These are phyloP conservation scores for Stellera chamaejasme DNA, from an alignment of 345 rosid species.

Conservation along the genomic window DNA sequence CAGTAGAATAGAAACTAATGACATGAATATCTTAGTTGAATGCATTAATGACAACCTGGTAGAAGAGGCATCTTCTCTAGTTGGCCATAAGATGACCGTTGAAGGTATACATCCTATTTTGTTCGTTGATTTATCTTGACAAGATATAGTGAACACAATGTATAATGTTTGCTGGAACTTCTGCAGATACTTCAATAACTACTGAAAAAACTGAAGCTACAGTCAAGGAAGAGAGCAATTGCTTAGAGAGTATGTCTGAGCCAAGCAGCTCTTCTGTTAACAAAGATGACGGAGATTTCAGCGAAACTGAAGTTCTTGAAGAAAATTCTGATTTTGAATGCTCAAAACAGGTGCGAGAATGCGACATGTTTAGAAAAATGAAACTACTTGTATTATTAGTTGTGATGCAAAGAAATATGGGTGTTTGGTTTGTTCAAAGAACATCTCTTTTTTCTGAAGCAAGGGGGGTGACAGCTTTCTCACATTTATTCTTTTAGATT, in stretches of 20 bases:
- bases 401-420: background rate
- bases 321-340: slow-evolving; percentile 18
- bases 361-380: background rate
- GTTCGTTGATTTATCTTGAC: slow-evolving; percentile 9
- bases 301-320: slow-evolving; percentile 22
- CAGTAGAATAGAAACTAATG: slow-evolving; percentile 16
- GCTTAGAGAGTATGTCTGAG: slow-evolving; percentile 20
- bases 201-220: slow-evolving; percentile 23
- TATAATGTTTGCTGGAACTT: slow-evolving; percentile 7
- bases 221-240: slow-evolving; percentile 23
- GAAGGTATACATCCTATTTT: slow-evolving; percentile 37
- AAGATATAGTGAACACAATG: slow-evolving; percentile 1
- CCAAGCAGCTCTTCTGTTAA: slow-evolving; percentile 16
- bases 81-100: slow-evolving; percentile 20
- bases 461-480: too few species aligned
- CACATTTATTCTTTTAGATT: too few species aligned
- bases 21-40: slow-evolving; percentile 16
- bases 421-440: too few species aligned
- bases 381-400: background rate
- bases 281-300: slow-evolving; percentile 21
- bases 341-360: slow-evolving; percentile 32
- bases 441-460: too few species aligned
- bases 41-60: slow-evolving; percentile 18
- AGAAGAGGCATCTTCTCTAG: slow-evolving; percentile 20
- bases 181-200: slow-evolving; percentile 27